Evolutionary conservation across 371 early-diverging fungal genomes (phyloP).

Genomic region (Basidiobolus meristosporus): DNA sequence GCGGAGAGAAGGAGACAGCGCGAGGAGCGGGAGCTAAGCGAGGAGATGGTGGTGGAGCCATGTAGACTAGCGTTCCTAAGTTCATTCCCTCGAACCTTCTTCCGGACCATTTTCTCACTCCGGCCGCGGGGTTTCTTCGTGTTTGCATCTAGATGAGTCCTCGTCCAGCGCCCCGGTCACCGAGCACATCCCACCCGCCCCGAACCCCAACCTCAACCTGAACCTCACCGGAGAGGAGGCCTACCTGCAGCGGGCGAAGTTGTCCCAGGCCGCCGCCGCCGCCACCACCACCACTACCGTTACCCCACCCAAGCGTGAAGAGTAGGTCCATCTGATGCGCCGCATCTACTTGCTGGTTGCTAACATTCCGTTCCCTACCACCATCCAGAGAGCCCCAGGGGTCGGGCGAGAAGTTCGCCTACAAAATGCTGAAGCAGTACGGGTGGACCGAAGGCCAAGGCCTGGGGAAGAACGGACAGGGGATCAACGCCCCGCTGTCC

Average conservation of each 20-base stretch:
- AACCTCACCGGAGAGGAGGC: constrained; percentile 52
- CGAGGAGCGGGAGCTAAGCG: no score
- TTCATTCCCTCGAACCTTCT: no score
- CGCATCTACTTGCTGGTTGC: background rate
- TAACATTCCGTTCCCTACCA: background rate
- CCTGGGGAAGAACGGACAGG: constrained; percentile 14
- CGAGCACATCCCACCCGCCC: no score
- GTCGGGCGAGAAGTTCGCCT: constrained; percentile 12
- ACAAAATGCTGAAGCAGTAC: constrained; percentile 13
- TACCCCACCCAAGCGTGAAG: constrained; percentile 2
- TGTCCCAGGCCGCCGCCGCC: no score
- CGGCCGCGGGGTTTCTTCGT: no score
- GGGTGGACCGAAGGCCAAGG: constrained; percentile 19
- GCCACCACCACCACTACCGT: constrained; percentile 6
- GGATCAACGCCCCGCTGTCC: constrained; percentile 12
- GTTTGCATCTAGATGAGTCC: no score
- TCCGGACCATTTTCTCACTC: no score
- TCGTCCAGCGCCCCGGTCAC: no score
- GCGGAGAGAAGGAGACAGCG: no score
- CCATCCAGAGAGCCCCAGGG: constrained; percentile 1
- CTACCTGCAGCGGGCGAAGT: constrained; percentile 29
- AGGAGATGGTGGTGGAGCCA: no score
- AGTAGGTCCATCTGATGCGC: background rate
- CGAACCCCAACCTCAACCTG: constrained; percentile 7
- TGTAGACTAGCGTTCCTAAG: no score